Evolutionary conservation across 148 eudicot genomes (phyloP), one percentile per base, ranked within the genome.

Genomic region (Cornus suecica): DNA sequence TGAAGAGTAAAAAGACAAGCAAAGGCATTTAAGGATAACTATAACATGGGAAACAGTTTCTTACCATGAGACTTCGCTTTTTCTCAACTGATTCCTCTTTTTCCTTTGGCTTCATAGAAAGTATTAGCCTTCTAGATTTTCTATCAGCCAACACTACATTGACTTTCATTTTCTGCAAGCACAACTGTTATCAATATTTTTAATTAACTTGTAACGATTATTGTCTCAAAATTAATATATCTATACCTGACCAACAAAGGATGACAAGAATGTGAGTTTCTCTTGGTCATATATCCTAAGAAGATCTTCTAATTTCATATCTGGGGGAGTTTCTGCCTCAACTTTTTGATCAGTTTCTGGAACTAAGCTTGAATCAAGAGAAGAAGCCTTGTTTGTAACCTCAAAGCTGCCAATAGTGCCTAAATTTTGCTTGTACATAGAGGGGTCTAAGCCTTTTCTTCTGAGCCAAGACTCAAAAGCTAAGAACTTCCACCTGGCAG

Each of bases 391-490:
- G 77, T 76, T 78, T 51, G 74, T 61, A 63, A 73, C 72, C 56
- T 86, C 91, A 71, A 72, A 83, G 74, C 74, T 87, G 73, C 93
- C 97, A 66, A 91, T 78, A 68, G 86, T 74, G 66, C 97, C 87
- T 60, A 93, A 82, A 71, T 72, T 87, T 79, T 88, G 89, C 83
- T 89, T 87, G 88, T 90, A 95, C 80, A 77, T 85, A 64, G 93
- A 85, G 30, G 97, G 97, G 74, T 88, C 92, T 76, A 95, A 68
- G 70, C 97, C 98, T 80, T 87, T 91, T 80, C 80, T 84, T 83
- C 99, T 88, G 87, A 93, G 69, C 99, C 99, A 95, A 32, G 99
- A 91, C 84, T 88, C 97, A 77, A 95, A 92, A 69, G 93, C 97
- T 80, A 95, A 78, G 86, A 90, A 95, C 88, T 90, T 95, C 90